Evolutionary conservation across 2,329 filamentous ascomycete species (phyloP).

Genomic region (Ophiostoma triangulosporum): DNA sequence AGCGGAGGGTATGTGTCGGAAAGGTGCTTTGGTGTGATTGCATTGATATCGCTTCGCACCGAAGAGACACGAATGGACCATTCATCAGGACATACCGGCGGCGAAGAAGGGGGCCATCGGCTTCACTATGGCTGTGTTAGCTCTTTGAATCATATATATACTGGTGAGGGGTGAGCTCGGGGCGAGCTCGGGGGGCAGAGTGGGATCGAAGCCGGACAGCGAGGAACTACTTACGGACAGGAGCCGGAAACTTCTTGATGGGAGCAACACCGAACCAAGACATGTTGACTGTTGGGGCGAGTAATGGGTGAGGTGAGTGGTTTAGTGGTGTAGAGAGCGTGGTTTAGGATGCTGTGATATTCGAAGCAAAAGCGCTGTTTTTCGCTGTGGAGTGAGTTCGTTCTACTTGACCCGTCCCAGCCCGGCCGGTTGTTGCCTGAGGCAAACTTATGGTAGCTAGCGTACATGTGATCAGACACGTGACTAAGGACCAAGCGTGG

Average conservation of each 20-base stretch:
- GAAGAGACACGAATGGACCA: neutral
- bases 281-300: conserved; percentile 48
- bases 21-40: neutral
- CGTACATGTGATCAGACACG: neutral
- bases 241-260: conserved; percentile 68
- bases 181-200: neutral
- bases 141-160: neutral
- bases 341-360: neutral
- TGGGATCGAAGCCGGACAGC: conserved; percentile 19
- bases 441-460: neutral
- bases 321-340: neutral
- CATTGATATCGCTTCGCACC: neutral
- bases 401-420: conserved; percentile 8
- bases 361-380: conserved; percentile 6
- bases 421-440: conserved; percentile 9
- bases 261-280: conserved; percentile 53
- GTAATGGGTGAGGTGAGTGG: conserved; percentile 14
- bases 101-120: conserved; percentile 88
- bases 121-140: conserved; percentile 45
- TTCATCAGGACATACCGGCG: conserved; percentile 59
- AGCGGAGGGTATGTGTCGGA: neutral
- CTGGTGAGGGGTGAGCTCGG: neutral
- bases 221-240: conserved; percentile 50
- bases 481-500: neutral
- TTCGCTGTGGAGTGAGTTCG: neutral